A percentile compares a stretch with the other conserved stretches of the same genome.
These are phyloP conservation scores for Piper betle DNA, from an alignment of 164 flowering plant genomes.

Conservation along the genomic window DNA sequence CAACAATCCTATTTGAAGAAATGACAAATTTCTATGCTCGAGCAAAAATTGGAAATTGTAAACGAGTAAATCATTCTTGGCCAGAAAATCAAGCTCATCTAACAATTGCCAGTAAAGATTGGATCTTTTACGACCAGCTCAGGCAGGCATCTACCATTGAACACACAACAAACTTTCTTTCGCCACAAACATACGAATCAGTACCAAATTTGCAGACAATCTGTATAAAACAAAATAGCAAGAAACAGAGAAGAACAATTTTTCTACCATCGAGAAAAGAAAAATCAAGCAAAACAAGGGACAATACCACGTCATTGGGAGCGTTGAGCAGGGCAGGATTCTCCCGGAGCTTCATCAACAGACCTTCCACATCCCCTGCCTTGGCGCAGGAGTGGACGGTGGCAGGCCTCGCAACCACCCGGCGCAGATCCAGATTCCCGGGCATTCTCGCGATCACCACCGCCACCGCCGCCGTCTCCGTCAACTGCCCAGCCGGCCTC, in stretches of 20 bases:
- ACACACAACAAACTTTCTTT: background rate
- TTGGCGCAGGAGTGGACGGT: conserved; percentile 74
- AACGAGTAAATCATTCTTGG: too few species aligned
- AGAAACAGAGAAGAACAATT: background rate
- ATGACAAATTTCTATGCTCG: too few species aligned
- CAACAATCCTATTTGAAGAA: too few species aligned
- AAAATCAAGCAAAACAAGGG: background rate
- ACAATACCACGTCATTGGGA: conserved; percentile 60
- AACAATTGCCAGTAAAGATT: background rate
- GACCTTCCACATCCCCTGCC: conserved; percentile 51
- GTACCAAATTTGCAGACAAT: too few species aligned
- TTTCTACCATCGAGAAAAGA: background rate
- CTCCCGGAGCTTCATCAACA: conserved; percentile 47
- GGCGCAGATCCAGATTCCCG: conserved; percentile 27
- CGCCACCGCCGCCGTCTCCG: background rate
- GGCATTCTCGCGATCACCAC: conserved; percentile 15
- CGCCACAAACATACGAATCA: too few species aligned
- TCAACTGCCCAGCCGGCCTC: background rate
- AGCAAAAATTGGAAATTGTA: too few species aligned
- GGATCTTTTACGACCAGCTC: background rate
- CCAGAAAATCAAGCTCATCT: background rate
- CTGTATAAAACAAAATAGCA: background rate
- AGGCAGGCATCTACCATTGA: background rate
- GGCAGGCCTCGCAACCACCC: conserved; percentile 43
- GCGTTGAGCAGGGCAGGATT: conserved; percentile 83